These are phyloP conservation scores for Populus hybrid DNA, from an alignment of 441 rosid species.

Conservation along the genomic window DNA sequence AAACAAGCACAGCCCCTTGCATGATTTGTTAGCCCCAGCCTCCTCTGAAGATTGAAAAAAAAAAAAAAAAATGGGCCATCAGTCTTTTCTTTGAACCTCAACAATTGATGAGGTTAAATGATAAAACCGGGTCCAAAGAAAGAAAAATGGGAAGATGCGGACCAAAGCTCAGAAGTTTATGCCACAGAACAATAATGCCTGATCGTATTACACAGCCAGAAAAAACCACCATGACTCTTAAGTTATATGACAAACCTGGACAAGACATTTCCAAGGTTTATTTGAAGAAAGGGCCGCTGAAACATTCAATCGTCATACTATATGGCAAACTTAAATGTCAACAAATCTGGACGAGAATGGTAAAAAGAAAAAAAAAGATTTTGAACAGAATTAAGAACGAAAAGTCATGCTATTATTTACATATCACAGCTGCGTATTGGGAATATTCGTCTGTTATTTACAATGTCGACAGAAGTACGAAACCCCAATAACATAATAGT, in stretches of 20 bases:
- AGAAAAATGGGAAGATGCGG: background rate
- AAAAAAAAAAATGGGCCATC: too few species aligned
- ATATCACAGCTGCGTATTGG: conserved; percentile 24
- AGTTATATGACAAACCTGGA: too few species aligned
- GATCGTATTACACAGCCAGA: too few species aligned
- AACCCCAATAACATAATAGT: conserved; percentile 17
- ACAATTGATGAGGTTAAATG: too few species aligned
- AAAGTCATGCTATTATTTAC: conserved; percentile 31
- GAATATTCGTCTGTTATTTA: conserved; percentile 31
- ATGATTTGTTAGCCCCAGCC: too few species aligned
- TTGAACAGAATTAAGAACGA: background rate
- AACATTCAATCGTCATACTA: background rate
- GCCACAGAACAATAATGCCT: background rate
- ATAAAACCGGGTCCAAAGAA: too few species aligned
- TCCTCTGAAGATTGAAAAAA: too few species aligned
- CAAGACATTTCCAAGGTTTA: background rate
- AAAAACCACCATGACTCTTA: background rate
- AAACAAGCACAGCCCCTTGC: too few species aligned
- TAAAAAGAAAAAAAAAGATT: background rate
- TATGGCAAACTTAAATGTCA: background rate
- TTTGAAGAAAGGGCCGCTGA: background rate
- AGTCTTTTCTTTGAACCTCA: too few species aligned
- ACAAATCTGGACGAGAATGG: background rate
- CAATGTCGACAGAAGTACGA: conserved; percentile 20
- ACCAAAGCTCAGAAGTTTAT: too few species aligned